These are phyloP conservation scores for Glaciozyma martinii DNA, from an alignment of 768 basidiomycete species.

Conservation along the genomic window DNA sequence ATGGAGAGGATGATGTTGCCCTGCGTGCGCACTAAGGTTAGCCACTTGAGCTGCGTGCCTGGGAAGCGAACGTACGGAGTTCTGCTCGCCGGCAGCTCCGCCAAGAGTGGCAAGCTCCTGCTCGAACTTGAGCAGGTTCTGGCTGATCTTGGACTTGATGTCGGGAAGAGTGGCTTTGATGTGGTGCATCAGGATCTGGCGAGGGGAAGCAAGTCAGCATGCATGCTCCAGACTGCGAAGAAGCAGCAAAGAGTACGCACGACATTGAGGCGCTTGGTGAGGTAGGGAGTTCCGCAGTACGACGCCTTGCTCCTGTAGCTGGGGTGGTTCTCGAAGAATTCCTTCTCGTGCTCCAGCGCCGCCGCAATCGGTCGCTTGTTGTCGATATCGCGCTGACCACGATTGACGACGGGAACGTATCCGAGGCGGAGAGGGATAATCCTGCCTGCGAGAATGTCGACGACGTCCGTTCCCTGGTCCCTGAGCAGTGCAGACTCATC, in stretches of 20 bases:
- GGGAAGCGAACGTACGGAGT: conserved; percentile 44
- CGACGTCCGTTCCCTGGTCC: conserved; percentile 96
- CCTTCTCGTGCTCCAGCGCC: conserved; percentile 80
- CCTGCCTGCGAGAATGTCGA: conserved; percentile 94
- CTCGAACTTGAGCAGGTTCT: conserved; percentile 79
- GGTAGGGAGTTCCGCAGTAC: conserved; percentile 93
- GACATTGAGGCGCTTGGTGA: conserved; percentile 89
- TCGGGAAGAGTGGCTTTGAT: conserved; percentile 96
- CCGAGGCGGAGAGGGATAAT: conserved; percentile 92
- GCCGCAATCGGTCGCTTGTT: conserved; percentile 67
- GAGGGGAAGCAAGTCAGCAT: background rate
- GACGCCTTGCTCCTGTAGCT: conserved; percentile 89
- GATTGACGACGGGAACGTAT: conserved; percentile 97
- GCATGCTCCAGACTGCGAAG: background rate
- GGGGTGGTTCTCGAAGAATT: conserved; percentile 88
- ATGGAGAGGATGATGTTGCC: conserved; percentile 90
- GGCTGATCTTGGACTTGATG: conserved; percentile 90
- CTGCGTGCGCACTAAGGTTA: conserved; percentile 10
- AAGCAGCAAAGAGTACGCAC: conserved; percentile 43
- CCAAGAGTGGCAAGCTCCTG: conserved; percentile 75
- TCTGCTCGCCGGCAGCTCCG: conserved; percentile 67
- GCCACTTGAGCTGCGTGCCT: background rate
- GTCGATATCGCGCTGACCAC: conserved; percentile 96
- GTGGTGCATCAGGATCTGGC: conserved; percentile 95
- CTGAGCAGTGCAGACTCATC: conserved; percentile 44